phyloP scores from a whole-genome alignment of 257 asterid species.

The Solanum neorickii region DNA sequence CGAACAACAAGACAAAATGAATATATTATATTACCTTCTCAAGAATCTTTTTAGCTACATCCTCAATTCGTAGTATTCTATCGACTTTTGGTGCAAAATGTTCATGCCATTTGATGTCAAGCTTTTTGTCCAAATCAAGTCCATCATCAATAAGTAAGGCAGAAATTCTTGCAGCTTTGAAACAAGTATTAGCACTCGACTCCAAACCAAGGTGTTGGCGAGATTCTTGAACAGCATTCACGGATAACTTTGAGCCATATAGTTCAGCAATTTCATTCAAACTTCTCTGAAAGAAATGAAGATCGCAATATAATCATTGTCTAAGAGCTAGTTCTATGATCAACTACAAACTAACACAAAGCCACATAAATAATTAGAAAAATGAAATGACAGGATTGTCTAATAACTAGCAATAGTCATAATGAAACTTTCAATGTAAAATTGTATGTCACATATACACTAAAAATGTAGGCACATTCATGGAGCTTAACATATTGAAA shows the following conservation, averaged over 20 bases:
- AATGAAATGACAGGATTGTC: background rate
- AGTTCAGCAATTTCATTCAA: constrained; percentile 64
- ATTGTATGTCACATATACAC: background rate
- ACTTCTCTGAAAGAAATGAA: constrained; percentile 48
- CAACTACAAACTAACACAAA: background rate
- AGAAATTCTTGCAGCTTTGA: constrained; percentile 55
- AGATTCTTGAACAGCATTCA: constrained; percentile 56
- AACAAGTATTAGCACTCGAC: constrained; percentile 47
- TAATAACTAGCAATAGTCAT: background rate
- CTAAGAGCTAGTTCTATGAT: background rate
- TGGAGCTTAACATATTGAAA: background rate
- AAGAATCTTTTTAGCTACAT: constrained; percentile 63
- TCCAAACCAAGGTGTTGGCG: constrained; percentile 57
- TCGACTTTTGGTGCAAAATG: constrained; percentile 56
- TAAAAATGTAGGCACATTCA: background rate
- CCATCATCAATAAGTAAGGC: constrained; percentile 81
- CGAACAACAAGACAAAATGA: background rate
- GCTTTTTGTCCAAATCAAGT: constrained; percentile 49
- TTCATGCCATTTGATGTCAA: constrained; percentile 60
- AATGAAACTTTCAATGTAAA: background rate
- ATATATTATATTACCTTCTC: constrained; percentile 39
- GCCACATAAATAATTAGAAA: background rate
- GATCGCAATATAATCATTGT: background rate
- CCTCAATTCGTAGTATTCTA: constrained; percentile 72
- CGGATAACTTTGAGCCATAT: constrained; percentile 50